Evolutionary conservation across 208 protist species (phyloP), one percentile per base, ranked within the genome.

Genomic region (Polymyxa betae): DNA sequence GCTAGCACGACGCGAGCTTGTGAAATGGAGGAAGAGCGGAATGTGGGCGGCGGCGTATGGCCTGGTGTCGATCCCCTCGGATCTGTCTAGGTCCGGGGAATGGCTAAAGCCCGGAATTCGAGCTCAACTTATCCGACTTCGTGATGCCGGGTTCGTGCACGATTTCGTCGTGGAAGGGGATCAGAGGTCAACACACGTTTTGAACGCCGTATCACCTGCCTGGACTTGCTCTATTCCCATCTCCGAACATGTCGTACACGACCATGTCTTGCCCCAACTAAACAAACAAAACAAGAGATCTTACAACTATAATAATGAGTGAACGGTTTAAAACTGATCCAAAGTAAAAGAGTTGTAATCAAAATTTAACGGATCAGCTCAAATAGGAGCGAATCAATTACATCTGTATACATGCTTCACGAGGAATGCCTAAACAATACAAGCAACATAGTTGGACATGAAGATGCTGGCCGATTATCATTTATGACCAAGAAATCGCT

Each of bases 211-310:
- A 20, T 82, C 72, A 43, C 72, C 72, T 43, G 72, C 16, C 12
- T 82, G 72, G 72, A 82, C 72, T n/a, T 82, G 72, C 72, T 5
- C 72, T 43, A 82, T 82, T 16, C 72, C 72, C 35, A 45, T 82
- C 16, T 5, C 72, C 5, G 16, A 43, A 20, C 72, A 82, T 43
- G 72, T 82, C n/a, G 72, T 82, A 5, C 16, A 82, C 72, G 72
- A 82, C 12, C 35, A 45, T 43, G n/a, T 82, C n/a, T 20, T 82
- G 16, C 72, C 72, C 16, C 49, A 60, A 60, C 49, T 60, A 24
- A 60, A 60, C 49, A 60, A 60, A 60, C 24, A 60, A 60, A n/a
- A n/a, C n/a, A n/a, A n/a, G n/a, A n/a, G n/a, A n/a, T n/a, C n/a
- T n/a, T n/a, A n/a, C n/a, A n/a, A n/a, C n/a, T n/a, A n/a, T n/a